Conservation (phyloP, 176 grass and related monocot genomes). For the Juncus inflexus region DNA sequence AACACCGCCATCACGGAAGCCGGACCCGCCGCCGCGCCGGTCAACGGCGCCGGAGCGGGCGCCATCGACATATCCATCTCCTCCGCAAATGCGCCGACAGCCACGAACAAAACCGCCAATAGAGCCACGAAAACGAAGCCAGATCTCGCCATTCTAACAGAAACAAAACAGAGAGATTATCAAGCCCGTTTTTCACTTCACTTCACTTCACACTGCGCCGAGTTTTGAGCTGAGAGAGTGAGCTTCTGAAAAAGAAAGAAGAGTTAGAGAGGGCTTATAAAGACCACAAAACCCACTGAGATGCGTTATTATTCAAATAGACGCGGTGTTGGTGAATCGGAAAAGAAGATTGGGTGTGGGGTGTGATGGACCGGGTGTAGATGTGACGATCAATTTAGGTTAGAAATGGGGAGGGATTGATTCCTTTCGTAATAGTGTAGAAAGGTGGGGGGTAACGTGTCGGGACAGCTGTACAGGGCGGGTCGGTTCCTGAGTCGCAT, state of each 20-base stretch:
- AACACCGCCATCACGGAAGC: constrained; percentile 40
- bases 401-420: constrained; percentile 12
- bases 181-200: too few relatives aligned
- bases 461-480: constrained; percentile 19
- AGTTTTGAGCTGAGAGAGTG: not conserved
- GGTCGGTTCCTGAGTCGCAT: constrained; percentile 14
- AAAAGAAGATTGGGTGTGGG: not conserved
- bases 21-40: constrained; percentile 42
- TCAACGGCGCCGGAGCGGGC: constrained; percentile 39
- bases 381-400: constrained; percentile 3
- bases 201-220: too few relatives aligned
- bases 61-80: constrained; percentile 32
- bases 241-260: not conserved
- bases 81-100: constrained; percentile 43
- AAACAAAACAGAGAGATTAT: not conserved
- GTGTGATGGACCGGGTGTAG: not conserved
- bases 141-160: constrained; percentile 42
- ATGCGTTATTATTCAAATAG: too few relatives aligned
- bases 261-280: not conserved
- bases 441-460: constrained; percentile 6
- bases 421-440: not conserved
- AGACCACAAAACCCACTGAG: constrained; percentile 2
- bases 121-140: constrained; percentile 34
- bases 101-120: constrained; percentile 45
- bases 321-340: not conserved